phyloP scores from a whole-genome alignment of 805 yeast species.

The Yamadazyma ubonensis region DNA sequence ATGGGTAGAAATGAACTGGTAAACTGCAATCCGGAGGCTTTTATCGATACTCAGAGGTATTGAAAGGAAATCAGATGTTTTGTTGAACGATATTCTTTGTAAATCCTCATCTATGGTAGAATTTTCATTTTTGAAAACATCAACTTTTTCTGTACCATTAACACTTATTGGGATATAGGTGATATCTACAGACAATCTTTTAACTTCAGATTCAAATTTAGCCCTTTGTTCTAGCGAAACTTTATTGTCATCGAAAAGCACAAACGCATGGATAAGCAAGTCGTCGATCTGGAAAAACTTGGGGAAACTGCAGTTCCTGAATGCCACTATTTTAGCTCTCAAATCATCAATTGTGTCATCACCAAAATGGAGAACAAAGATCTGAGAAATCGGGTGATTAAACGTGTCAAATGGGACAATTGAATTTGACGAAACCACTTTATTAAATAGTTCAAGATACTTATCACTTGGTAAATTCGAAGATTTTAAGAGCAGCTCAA shows the following conservation, averaged over 20 bases:
- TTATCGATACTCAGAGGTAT: slow-evolving; percentile 41
- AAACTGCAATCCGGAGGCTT: slow-evolving; percentile 37
- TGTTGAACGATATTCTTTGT: slow-evolving; percentile 32
- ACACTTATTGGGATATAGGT: slow-evolving; percentile 20
- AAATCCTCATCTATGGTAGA: slow-evolving; percentile 52
- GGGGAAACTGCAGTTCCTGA: slow-evolving; percentile 53
- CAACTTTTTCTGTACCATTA: slow-evolving; percentile 5
- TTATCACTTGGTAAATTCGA: slow-evolving; percentile 25
- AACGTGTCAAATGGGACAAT: slow-evolving; percentile 80
- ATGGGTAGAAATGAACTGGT: slow-evolving; percentile 48
- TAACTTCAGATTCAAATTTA: slow-evolving; percentile 28
- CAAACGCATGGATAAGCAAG: slow-evolving; percentile 44
- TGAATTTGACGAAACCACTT: slow-evolving; percentile 56
- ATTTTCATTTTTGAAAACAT: slow-evolving; percentile 25
- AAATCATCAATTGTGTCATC: slow-evolving; percentile 55
- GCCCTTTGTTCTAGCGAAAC: slow-evolving; percentile 36
- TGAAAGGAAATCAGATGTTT: slow-evolving; percentile 14
- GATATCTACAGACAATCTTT: slow-evolving; percentile 26
- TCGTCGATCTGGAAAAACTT: slow-evolving; percentile 67
- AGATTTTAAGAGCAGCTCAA: slow-evolving; percentile 28
- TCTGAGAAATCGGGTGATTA: slow-evolving; percentile 79
- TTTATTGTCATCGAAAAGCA: slow-evolving; percentile 27
- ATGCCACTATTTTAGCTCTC: slow-evolving; percentile 51
- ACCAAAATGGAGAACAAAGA: slow-evolving; percentile 60
- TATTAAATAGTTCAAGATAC: slow-evolving; percentile 57